phyloP scores from a whole-genome alignment of 768 basidiomycete species.

The Hericium rajendrae region DNA sequence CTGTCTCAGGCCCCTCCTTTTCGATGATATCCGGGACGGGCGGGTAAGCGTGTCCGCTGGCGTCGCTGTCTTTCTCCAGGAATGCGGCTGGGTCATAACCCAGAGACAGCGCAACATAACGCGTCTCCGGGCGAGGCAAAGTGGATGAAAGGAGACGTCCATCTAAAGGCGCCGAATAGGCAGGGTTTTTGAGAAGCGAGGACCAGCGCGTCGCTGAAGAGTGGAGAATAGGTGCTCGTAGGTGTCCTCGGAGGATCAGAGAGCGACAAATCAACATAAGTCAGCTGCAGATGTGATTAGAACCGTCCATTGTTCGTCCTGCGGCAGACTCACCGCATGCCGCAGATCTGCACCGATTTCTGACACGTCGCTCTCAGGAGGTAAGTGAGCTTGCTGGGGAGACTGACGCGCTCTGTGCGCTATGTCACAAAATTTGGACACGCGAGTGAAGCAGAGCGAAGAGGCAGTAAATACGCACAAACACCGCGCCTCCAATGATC shows the following conservation, averaged over 20 bases:
- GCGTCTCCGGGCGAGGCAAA: background rate
- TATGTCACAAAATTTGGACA: background rate
- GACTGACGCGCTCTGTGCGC: background rate
- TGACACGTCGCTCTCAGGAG: background rate
- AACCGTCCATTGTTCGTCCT: constrained; percentile 1
- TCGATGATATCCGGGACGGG: too few relatives aligned
- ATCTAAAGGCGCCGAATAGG: background rate
- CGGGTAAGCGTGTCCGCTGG: background rate
- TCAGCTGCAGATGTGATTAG: constrained; percentile 37
- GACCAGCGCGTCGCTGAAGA: constrained; percentile 3
- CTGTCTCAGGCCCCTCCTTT: too few relatives aligned
- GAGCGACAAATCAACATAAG: constrained; percentile 71
- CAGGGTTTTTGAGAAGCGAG: constrained; percentile 10
- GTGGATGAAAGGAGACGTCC: background rate
- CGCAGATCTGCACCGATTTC: constrained; percentile 24
- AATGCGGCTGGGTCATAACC: background rate
- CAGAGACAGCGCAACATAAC: background rate
- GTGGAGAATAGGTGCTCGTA: constrained; percentile 18
- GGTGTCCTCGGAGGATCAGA: constrained; percentile 39
- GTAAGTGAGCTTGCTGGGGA: too few relatives aligned
- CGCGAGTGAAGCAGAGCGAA: background rate
- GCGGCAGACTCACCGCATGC: constrained; percentile 42
- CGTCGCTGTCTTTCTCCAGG: background rate
- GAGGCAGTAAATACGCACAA: background rate
- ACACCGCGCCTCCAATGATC: background rate